Percentiles rank a stretch among this genome's conserved stretches.
Conservation (phyloP, 2,329 filamentous ascomycete genomes). For the Xylaria sp. region DNA sequence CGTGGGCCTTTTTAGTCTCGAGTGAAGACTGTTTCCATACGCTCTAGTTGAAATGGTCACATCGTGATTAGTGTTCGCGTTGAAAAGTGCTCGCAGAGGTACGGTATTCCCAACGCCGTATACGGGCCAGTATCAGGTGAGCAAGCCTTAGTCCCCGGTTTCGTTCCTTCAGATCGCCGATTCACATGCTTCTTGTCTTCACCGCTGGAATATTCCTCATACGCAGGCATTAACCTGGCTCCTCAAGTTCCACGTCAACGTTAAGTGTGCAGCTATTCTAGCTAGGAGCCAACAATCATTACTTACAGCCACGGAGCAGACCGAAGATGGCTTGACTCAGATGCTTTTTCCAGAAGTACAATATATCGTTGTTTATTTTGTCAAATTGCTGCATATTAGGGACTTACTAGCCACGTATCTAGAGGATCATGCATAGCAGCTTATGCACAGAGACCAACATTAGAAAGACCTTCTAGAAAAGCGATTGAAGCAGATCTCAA, state of each 20-base stretch:
- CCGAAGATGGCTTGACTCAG: neutral
- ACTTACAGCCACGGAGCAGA: neutral
- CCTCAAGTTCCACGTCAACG: neutral
- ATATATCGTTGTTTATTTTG: neutral
- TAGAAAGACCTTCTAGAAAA: conserved; percentile 38
- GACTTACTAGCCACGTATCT: conserved; percentile 22
- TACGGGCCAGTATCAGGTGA: neutral
- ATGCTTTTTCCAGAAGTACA: neutral
- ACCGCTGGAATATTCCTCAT: conserved; percentile 12
- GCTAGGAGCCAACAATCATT: conserved; percentile 23
- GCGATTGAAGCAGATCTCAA: conserved; percentile 1
- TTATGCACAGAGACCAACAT: conserved; percentile 43
- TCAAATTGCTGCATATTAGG: conserved; percentile 18
- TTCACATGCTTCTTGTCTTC: conserved; percentile 17
- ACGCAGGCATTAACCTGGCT: neutral
- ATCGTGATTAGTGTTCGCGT: neutral
- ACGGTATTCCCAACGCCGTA: neutral
- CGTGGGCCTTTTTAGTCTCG: neutral
- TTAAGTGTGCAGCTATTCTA: neutral
- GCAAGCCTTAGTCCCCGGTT: neutral
- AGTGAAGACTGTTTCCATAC: neutral
- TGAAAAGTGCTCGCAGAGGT: neutral
- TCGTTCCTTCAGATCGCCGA: neutral
- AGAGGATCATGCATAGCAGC: conserved; percentile 41
- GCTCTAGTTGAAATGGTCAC: neutral